Percentiles rank a stretch among this genome's conserved stretches.
Conservation (phyloP, 306 rosid genomes). For the Quercus aquifolioides region DNA sequence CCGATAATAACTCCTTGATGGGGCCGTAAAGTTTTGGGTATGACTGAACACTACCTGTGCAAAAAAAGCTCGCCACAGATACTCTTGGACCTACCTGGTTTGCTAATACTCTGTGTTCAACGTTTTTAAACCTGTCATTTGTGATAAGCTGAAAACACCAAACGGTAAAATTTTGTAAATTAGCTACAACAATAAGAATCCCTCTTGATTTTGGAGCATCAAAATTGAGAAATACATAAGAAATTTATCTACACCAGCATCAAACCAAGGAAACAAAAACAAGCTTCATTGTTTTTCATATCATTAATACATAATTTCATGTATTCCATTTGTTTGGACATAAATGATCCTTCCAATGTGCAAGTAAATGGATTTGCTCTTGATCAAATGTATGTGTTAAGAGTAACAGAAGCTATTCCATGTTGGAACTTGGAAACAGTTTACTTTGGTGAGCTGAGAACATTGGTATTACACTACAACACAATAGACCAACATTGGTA, state of each 20-base stretch:
- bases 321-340: no score
- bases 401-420: no score
- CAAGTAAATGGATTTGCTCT: no score
- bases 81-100: constrained; percentile 14
- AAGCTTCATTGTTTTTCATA: background rate
- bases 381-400: no score
- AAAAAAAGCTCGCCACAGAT: constrained; percentile 24
- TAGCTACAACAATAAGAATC: background rate
- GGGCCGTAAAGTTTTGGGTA: constrained; percentile 6
- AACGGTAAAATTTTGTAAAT: background rate
- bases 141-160: constrained; percentile 7
- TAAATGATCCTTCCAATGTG: no score
- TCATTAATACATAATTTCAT: no score
- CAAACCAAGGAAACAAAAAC: background rate
- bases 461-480: no score
- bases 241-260: background rate
- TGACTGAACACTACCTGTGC: background rate
- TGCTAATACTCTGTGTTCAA: constrained; percentile 29
- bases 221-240: background rate
- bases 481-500: no score
- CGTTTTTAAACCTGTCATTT: constrained; percentile 31
- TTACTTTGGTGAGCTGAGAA: no score
- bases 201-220: background rate
- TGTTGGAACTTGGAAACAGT: no score
- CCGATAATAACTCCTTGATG: constrained; percentile 23